Percentiles rank a stretch among this genome's conserved stretches.
These are phyloP conservation scores for Dothideomycetidae sp. DNA, from an alignment of 2,329 filamentous ascomycete species.

Conservation along the genomic window DNA sequence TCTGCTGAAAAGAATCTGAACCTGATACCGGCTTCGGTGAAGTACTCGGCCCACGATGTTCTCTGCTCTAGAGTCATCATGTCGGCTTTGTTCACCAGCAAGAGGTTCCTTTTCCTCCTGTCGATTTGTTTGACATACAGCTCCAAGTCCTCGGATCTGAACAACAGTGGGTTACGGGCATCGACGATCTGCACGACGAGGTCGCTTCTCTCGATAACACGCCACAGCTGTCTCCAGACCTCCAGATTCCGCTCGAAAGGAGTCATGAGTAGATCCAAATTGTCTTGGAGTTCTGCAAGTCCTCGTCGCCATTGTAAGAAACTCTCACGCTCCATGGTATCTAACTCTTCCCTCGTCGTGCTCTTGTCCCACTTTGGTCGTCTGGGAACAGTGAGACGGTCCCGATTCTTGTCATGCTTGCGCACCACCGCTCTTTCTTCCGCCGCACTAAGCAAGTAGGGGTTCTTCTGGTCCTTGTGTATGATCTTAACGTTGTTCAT, in stretches of 20 bases:
- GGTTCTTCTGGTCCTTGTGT: slow-evolving; percentile 89
- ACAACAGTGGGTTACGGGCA: slow-evolving; percentile 84
- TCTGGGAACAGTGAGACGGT: slow-evolving; percentile 72
- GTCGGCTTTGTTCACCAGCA: slow-evolving; percentile 96
- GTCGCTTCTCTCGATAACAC: slow-evolving; percentile 93
- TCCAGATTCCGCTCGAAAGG: slow-evolving; percentile 95
- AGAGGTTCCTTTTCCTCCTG: slow-evolving; percentile 70
- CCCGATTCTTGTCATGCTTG: slow-evolving; percentile 72
- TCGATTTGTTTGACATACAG: slow-evolving; percentile 89
- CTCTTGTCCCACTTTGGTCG: slow-evolving; percentile 75
- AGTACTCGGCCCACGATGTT: slow-evolving; percentile 71
- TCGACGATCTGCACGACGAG: slow-evolving; percentile 97
- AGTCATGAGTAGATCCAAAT: slow-evolving; percentile 88
- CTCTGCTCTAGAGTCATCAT: slow-evolving; percentile 91
- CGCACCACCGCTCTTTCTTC: slow-evolving; percentile 66
- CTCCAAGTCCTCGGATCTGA: slow-evolving; percentile 87
- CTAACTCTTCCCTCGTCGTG: slow-evolving; percentile 73
- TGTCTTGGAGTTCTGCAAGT: slow-evolving; percentile 83
- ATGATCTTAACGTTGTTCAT: slow-evolving; percentile 99
- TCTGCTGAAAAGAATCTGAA: slow-evolving; percentile 96
- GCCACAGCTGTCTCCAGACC: slow-evolving; percentile 95
- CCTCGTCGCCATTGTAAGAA: slow-evolving; percentile 82
- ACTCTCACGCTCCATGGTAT: slow-evolving; percentile 61
- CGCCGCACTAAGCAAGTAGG: slow-evolving; percentile 70
- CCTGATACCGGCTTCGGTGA: slow-evolving; percentile 64